Base-by-base conservation (phyloP, 1,139 yeast species). In the Yamadazyma dendronema region DNA sequence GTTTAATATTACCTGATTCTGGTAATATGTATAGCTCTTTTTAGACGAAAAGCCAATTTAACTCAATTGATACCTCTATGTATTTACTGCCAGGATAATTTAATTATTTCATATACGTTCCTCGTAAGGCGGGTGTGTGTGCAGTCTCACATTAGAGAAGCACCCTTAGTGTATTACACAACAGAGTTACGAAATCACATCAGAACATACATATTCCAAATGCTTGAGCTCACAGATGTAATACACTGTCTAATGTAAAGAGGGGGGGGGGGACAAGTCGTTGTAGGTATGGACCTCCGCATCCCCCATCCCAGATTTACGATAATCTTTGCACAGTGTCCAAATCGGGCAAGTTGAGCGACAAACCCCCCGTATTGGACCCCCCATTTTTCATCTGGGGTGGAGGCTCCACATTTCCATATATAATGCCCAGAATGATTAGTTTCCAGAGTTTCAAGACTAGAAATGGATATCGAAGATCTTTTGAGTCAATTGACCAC, bases 401-500 rank as follows among this genome's bases (percentile, higher is more conserved):
- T n/a, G 13, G 13, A 16, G 30, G 28, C 8, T 31, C 12, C 7
- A 13, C 26, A 10, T n/a, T n/a, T n/a, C n/a, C n/a, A n/a, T n/a
- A n/a, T n/a, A n/a, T n/a, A n/a, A n/a, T n/a, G n/a, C n/a, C n/a
- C n/a, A n/a, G n/a, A n/a, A n/a, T n/a, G n/a, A n/a, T n/a, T n/a
- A n/a, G n/a, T n/a, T n/a, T n/a, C n/a, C n/a, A n/a, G 22, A 7
- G 9, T 19, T 19, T 7, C 22, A 19, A 6, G 9, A 19, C 6
- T 19, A n/a, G 30, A 34, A 7, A 33, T 44, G 25, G 72, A 77
- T 50, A 62, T 76, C 41, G 81, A 77, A 36, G 47, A 61, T 16
- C 46, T 69, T 5, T 50, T 77, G 27, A 40, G 50, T 5, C 47
- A 75, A 53, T 60, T 78, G 43, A 67, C 77, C 7, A 43, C 61